Base-by-base conservation (phyloP, 2,329 filamentous ascomycete species). In the Colletotrichum horii region DNA sequence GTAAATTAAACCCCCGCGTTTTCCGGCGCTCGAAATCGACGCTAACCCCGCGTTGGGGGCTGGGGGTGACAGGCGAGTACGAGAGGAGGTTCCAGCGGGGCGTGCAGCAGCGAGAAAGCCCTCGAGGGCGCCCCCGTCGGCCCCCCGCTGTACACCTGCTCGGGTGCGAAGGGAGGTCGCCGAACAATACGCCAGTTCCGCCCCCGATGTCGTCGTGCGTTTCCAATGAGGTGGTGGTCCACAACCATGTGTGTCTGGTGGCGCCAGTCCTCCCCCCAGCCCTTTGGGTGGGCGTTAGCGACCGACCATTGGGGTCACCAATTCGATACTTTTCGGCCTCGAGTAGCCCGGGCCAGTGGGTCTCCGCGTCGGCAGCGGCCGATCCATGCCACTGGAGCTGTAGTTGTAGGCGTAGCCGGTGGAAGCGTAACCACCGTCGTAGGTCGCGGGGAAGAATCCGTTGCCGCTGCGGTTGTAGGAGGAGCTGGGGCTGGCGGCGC, bases 261-360 rank as follows among this genome's bases (percentile, higher is more conserved):
- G 38, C 58, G 62, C 55, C n/a, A 64, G 56, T 30, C 19, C 26
- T 15, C 61, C 30, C 26, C n/a, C 34, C 34, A 5, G 8, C 61
- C 32, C 36, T 62, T 36, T 32, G 60, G 36, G 11, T n/a, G 61
- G 12, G 8, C 32, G 22, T 82, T 79, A 91, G 79, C 88, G 87
- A 68, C 89, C 86, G 78, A 90, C 81, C 83, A 91, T 88, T 38
- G 91, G 91, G 66, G 91, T 92, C 60, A 93, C 90, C 26, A 93
- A 86, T 83, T 93, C 91, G 79, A 92, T 91, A 83, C 91, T 92
- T 83, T 89, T 91, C 38, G 91, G 90, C 62, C 91, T 86, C 78
- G 89, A 87, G 82, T 91, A 91, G 52, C 86, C 84, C 48, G 88
- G 85, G 38, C 73, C 73, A 32, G 73, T 73, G 5, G 91, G 89